phyloP scores from a whole-genome alignment of 805 yeast species.

The Groenewaldozyma tartarivorans region DNA sequence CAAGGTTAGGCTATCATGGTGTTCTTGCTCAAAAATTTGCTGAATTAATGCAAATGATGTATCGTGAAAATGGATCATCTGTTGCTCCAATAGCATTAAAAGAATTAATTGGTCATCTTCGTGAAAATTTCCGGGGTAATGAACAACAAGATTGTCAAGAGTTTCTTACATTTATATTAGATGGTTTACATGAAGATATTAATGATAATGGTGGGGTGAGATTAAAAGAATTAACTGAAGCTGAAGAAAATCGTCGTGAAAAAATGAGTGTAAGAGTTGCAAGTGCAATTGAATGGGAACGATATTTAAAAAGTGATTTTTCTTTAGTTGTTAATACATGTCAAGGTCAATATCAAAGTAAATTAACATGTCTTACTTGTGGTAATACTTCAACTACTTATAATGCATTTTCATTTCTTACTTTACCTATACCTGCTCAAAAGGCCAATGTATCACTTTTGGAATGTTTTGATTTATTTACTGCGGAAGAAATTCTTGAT shows the following conservation, averaged over 20 bases:
- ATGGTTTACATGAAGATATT: slow-evolving; percentile 74
- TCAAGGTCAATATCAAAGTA: slow-evolving; percentile 85
- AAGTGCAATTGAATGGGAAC: slow-evolving; percentile 85
- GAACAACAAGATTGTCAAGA: slow-evolving; percentile 87
- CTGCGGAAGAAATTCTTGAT: slow-evolving; percentile 61
- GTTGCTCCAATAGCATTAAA: slow-evolving; percentile 60
- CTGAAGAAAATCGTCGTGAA: slow-evolving; percentile 69
- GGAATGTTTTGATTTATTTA: slow-evolving; percentile 70
- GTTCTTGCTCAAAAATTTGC: slow-evolving; percentile 62
- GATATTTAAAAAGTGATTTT: slow-evolving; percentile 68
- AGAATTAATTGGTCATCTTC: slow-evolving; percentile 54
- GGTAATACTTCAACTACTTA: slow-evolving; percentile 73
- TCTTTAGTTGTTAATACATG: slow-evolving; percentile 73
- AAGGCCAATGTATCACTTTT: slow-evolving; percentile 32
- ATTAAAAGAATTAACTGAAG: slow-evolving; percentile 50
- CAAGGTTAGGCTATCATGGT: slow-evolving; percentile 75
- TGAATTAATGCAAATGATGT: slow-evolving; percentile 46
- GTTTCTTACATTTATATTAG: slow-evolving; percentile 64
- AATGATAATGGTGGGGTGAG: slow-evolving; percentile 55
- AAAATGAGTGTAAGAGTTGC: slow-evolving; percentile 67
- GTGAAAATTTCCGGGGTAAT: slow-evolving; percentile 50
- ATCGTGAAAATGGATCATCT: slow-evolving; percentile 36
- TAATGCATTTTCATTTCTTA: slow-evolving; percentile 69
- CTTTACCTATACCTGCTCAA: slow-evolving; percentile 62
- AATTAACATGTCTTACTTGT: slow-evolving; percentile 64